A percentile compares a stretch with the other conserved stretches of the same genome.
Conservation (phyloP, 352 stramenopile species). For the Lagenidium giganteum region DNA sequence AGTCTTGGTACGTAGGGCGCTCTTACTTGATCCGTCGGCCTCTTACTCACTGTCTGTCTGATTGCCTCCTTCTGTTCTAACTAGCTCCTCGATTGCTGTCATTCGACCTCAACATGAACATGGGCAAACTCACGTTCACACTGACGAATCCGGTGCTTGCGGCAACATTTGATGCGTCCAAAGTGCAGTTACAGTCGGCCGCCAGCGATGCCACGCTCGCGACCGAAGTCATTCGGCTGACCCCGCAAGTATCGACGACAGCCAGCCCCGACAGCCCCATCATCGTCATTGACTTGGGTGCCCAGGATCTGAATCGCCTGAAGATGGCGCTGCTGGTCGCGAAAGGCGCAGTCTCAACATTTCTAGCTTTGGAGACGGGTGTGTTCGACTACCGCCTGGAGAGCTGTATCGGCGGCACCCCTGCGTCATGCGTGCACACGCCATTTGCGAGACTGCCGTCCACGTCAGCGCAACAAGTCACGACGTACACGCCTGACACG, state of each 20-base stretch:
- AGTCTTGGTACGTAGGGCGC: constrained; percentile 10
- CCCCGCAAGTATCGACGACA: constrained; percentile 28
- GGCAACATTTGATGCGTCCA: constrained; percentile 35
- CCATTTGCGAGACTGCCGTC: constrained; percentile 12
- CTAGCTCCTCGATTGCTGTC: constrained; percentile 25
- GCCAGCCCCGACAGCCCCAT: constrained; percentile 29
- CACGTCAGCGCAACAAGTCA: constrained; percentile 21
- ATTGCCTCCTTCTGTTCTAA: neutral
- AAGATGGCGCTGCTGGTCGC: constrained; percentile 28
- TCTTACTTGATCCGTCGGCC: neutral
- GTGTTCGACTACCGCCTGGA: constrained; percentile 49
- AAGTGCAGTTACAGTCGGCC: constrained; percentile 37
- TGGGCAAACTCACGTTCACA: constrained; percentile 26
- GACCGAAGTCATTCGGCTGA: constrained; percentile 8
- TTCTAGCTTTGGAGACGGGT: constrained; percentile 22
- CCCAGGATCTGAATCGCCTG: constrained; percentile 38
- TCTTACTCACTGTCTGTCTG: too few relatives aligned
- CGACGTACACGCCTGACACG: constrained; percentile 37
- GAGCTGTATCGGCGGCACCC: constrained; percentile 27
- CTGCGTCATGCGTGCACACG: constrained; percentile 22
- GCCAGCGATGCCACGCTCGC: neutral
- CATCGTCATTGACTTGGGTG: constrained; percentile 36
- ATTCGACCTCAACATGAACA: constrained; percentile 52
- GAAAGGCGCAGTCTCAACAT: constrained; percentile 20
- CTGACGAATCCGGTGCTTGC: constrained; percentile 30